A percentile compares a stretch with the other conserved stretches of the same genome.
Evolutionary conservation across 202 grass and related monocot species (phyloP).

Genomic region (Setaria italica): DNA sequence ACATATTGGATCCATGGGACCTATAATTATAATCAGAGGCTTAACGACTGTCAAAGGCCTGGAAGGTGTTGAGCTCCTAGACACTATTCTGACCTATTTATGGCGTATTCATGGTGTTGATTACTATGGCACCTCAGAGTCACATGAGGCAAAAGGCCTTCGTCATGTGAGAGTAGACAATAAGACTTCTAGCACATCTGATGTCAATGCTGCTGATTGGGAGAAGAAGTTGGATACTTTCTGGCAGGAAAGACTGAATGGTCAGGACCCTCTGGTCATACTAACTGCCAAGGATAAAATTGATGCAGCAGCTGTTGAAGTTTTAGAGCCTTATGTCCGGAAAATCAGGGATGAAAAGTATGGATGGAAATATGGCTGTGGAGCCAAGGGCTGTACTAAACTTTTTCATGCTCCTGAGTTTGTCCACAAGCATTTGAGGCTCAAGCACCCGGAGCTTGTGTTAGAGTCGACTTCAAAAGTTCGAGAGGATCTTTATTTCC

Average conservation of each 20-base stretch:
- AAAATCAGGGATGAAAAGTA: constrained; percentile 99
- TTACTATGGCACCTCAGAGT: constrained; percentile 93
- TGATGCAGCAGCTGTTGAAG: constrained; percentile 88
- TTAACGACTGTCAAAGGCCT: constrained; percentile 94
- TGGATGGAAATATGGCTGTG: constrained; percentile 98
- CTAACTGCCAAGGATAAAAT: constrained; percentile 92
- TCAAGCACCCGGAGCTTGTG: constrained; percentile 86
- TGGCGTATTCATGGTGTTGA: constrained; percentile 97
- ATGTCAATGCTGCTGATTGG: constrained; percentile 74
- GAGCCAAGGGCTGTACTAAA: constrained; percentile 94
- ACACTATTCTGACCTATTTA: constrained; percentile 91
- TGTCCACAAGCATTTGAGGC: constrained; percentile 96
- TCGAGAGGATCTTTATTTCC: constrained; percentile 90
- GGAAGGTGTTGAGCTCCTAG: constrained; percentile 92
- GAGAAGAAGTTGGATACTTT: constrained; percentile 90
- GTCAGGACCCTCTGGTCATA: constrained; percentile 78
- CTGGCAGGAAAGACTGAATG: constrained; percentile 81
- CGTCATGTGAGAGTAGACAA: constrained; percentile 86
- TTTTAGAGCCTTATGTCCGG: constrained; percentile 80
- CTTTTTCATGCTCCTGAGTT: constrained; percentile 99
- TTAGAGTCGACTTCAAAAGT: constrained; percentile 88
- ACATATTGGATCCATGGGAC: constrained; percentile 93
- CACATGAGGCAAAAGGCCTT: constrained; percentile 71
- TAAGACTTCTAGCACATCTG: constrained; percentile 65
- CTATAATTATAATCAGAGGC: constrained; percentile 94